Base-by-base conservation (phyloP, 2,329 filamentous ascomycete genomes). In the Teratosphaeria nubilosa region DNA sequence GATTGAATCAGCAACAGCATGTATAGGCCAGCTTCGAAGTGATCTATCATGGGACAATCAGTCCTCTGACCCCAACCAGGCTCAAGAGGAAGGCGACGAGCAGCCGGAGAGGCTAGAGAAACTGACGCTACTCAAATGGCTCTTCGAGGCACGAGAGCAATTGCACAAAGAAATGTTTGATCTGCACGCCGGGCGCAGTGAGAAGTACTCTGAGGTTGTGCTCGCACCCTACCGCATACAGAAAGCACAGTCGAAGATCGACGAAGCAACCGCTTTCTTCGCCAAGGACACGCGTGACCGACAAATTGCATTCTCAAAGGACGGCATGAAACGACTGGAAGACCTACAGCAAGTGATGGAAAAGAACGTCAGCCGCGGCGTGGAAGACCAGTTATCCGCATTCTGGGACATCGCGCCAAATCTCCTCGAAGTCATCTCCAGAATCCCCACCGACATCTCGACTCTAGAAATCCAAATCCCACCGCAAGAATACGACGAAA, bases 391-490 rank as follows among this genome's bases (percentile, higher is more conserved):
- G 74, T 81, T 96, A 2, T 91, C 87, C 10, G 91, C 92, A 0
- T 99, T 97, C 72, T 99, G 94, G 94, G 94, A 99, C 69, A 95
- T 97, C 67, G 92, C 91, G 1, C 94, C 94, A 2, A 85, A 86
- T 3, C 80, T 99, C 0, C 80, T 87, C 27, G 81, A 85, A 16
- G 78, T 97, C 53, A 81, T 95, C 11, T 88, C 95, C 60, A 87
- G 88, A 66, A 86, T 96, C 24, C 91, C 91, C 0, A 70, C 82
- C 27, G 65, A 3, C 75, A 75, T 0, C 9, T 34, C n/a, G 5
- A 45, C n/a, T 25, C 91, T 95, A 73, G 78, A 83, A 24, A 82
- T 96, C 53, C 82, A 87, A 65, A 91, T 97, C 52, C 91, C 94
- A 0, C 70, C 81, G 0, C 78, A 83, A 20, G 94, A 99, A 73